A percentile compares a stretch with the other conserved stretches of the same genome.
phyloP scores from a whole-genome alignment of 2,329 filamentous ascomycete species.

The Arthroderma sp. region DNA sequence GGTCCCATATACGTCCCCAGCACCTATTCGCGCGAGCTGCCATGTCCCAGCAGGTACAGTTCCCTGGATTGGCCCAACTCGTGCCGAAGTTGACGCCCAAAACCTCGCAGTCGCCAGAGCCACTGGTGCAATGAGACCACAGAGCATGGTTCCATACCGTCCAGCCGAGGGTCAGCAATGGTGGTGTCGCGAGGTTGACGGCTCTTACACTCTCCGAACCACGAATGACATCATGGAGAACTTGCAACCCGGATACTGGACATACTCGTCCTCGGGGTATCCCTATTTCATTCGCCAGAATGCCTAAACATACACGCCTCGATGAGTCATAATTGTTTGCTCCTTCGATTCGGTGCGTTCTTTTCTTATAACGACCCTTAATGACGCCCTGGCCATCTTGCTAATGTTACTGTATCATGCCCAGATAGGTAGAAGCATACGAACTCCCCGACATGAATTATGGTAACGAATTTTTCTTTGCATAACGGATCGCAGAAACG shows the following conservation, averaged over 20 bases:
- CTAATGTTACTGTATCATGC: neutral
- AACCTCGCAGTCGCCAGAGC: constrained; percentile 20
- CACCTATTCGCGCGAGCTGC: constrained; percentile 1
- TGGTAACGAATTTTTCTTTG: neutral
- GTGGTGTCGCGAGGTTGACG: constrained; percentile 28
- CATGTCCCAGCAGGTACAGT: constrained; percentile 8
- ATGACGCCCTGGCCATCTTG: neutral
- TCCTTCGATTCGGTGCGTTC: neutral
- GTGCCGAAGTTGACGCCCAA: constrained; percentile 21
- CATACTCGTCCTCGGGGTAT: constrained; percentile 8
- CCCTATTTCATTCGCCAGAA: constrained; percentile 12
- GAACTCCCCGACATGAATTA: neutral
- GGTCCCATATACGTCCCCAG: constrained; percentile 8
- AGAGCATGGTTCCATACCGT: constrained; percentile 23
- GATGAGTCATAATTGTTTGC: neutral
- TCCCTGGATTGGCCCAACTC: constrained; percentile 15
- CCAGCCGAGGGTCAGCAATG: constrained; percentile 22
- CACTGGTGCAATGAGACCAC: constrained; percentile 17
- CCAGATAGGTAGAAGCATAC: neutral
- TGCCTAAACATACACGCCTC: neutral
- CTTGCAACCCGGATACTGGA: constrained; percentile 23
- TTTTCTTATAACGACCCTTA: neutral
- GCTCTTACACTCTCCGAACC: constrained; percentile 25
- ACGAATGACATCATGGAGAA: constrained; percentile 21
- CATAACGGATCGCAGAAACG: neutral